Base-by-base conservation (phyloP, 2,329 filamentous ascomycete genomes). In the Verticillium albo-atrum region DNA sequence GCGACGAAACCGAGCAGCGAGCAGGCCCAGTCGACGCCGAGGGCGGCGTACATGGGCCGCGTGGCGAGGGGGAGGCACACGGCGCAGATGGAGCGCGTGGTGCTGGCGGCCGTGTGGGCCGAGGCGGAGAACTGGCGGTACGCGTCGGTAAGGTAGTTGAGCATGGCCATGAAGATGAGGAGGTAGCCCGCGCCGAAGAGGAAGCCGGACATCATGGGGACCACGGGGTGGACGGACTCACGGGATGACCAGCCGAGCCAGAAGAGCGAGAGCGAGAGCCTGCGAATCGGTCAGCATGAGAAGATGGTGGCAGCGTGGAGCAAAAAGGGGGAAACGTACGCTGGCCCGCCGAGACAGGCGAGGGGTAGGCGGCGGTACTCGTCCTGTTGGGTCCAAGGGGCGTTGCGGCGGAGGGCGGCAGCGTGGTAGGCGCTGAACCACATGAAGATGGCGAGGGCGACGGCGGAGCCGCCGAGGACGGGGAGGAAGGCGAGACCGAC, bases 401-500 rank as follows among this genome's bases (percentile, higher is more conserved):
- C 67, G 4, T 70, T 70, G 2, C 64, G 67, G 12, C 62, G 61
- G 14, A 64, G 63, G 25, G 66, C 61, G 10, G 58, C 60, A 32
- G 68, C 69, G 37, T 71, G 69, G 51, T 65, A 71, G 61, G 65
- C 65, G 7, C 68, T 72, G 35, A 67, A 74, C 14, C 63, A 14
- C 7, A 57, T 58, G 57, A 71, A 71, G 3, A 67, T 54, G 3
- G 60, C 60, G 4, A 72, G 54, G 12, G 70, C 63, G 1, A 66
- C 7, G 6, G 68, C 2, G 20, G 64, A 59, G 10, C 70, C 70
- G 26, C 69, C 47, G 14, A 59, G 62, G 54, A 69, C 71, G 72
- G 88, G 83, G 6, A 92, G 77, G 72, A 90, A 92, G 5, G 85
- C 79, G 2, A 92, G 78, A 1, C 89, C 89, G 32, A 84, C 83